Percentiles rank a stretch among this genome's conserved stretches.
Conservation (phyloP, 129 eudicot species). For the Artemisia annua region DNA sequence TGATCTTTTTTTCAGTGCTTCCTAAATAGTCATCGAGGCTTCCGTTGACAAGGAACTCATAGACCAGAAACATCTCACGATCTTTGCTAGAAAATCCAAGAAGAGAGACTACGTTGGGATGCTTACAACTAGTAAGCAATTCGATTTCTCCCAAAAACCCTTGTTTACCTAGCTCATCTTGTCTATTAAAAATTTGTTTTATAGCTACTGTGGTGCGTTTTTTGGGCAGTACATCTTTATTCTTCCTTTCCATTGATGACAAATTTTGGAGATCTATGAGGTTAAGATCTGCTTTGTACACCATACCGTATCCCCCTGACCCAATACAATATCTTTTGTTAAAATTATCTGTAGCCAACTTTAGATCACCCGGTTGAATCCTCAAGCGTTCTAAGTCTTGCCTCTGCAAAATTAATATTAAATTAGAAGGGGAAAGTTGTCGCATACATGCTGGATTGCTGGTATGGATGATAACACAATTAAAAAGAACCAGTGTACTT, state of each 20-base stretch:
- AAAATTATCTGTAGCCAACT: neutral
- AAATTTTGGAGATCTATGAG: neutral
- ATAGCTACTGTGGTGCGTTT: neutral
- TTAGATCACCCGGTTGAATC: slow-evolving; percentile 4
- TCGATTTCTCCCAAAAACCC: neutral
- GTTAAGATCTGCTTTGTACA: neutral
- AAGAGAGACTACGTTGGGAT: neutral
- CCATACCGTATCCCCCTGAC: neutral
- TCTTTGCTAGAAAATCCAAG: neutral
- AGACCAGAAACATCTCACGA: slow-evolving; percentile 5
- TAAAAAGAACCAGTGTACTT: too few species aligned
- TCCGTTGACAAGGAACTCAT: slow-evolving; percentile 3
- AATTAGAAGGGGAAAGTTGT: neutral
- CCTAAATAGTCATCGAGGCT: slow-evolving; percentile 2
- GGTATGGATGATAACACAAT: too few species aligned
- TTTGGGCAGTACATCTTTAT: neutral
- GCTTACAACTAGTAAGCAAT: slow-evolving; percentile 3
- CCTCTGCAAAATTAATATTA: neutral
- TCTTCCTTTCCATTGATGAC: neutral
- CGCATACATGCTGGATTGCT: too few species aligned
- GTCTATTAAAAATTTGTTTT: neutral
- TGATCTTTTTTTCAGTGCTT: neutral
- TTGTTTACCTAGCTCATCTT: neutral
- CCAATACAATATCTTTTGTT: neutral
- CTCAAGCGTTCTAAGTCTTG: neutral